Base-by-base conservation (phyloP, 2,329 filamentous ascomycete genomes). In the Ophiostoma angusticollis region DNA sequence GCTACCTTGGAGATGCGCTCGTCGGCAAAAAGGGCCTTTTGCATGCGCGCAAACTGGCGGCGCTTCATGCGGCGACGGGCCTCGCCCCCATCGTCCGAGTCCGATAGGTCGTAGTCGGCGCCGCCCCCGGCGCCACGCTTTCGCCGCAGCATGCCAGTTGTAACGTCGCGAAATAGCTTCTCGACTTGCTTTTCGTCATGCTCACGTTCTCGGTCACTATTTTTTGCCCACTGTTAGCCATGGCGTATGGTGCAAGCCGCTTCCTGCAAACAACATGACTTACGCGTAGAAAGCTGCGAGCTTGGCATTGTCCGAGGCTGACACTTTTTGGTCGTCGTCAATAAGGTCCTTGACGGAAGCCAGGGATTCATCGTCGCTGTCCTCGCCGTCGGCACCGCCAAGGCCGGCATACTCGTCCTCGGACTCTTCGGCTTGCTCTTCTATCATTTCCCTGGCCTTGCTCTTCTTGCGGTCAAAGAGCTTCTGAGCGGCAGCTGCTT, bases 361-460 rank as follows among this genome's bases (percentile, higher is more conserved):
- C 22, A 78, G 78, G 41, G 83, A 81, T 43, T 84, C 74, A 42
- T 86, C 82, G 40, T 79, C 80, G 31, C 72, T 80, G 47, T 89
- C 84, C 49, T 96, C 89, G 44, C 89, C 87, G 58, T 87, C 89
- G 9, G 68, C 80, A 46, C 91, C 91, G 49, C 91, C 91, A 9
- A 98, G 68, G 5, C 91, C 91, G 28, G 87, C 89, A 56, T 96
- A 98, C 58, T 98, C 91, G 55, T 98, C 91, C 55, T 98, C 93
- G 0, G 91, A 98, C 60, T 98, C 91, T 51, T 94, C 84, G 44
- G 91, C 89, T 55, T 93, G 86, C 49, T 95, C 91, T 48, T 96
- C 75, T 27, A 98, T 70, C 71, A 94, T 83, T 18, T 80, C 78
- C 52, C 78, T 86, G 1, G 87, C 89, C 54, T 83, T 79, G 61